Evolutionary conservation across 2,329 filamentous ascomycete genomes (phyloP).

Genomic region (Fusarium sp.): DNA sequence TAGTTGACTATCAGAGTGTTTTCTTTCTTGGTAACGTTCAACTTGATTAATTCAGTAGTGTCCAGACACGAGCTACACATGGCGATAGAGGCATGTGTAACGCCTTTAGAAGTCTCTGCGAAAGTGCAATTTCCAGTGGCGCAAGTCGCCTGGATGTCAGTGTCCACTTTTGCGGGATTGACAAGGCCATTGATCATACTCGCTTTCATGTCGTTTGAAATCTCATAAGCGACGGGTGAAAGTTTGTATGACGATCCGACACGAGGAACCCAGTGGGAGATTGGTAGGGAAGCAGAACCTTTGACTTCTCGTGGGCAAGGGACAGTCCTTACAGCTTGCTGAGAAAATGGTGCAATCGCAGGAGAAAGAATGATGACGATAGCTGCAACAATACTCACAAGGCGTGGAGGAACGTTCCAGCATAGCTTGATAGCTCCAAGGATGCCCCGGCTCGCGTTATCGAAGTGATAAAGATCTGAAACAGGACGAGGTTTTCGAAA

Average conservation of each 20-base stretch:
- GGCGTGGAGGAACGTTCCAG: constrained; percentile 2
- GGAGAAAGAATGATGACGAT: constrained; percentile 9
- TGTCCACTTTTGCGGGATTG: neutral
- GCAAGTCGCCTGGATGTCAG: neutral
- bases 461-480: constrained; percentile 6
- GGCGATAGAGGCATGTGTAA: constrained; percentile 7
- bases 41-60: neutral
- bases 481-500: constrained; percentile 3
- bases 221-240: fast-evolving
- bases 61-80: constrained; percentile 17
- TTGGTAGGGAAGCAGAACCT: neutral
- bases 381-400: neutral
- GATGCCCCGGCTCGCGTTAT: constrained; percentile 10
- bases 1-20: fast-evolving
- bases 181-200: constrained; percentile 11
- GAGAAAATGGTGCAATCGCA: constrained; percentile 9
- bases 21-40: fast-evolving
- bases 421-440: neutral
- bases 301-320: neutral
- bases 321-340: constrained; percentile 7
- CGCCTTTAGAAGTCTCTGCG: neutral
- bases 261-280: neutral
- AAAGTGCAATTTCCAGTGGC: constrained; percentile 18
- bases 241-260: fast-evolving
- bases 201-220: neutral